These are phyloP conservation scores for Collybiopsis luxurians DNA, from an alignment of 768 basidiomycete species.

Conservation along the genomic window DNA sequence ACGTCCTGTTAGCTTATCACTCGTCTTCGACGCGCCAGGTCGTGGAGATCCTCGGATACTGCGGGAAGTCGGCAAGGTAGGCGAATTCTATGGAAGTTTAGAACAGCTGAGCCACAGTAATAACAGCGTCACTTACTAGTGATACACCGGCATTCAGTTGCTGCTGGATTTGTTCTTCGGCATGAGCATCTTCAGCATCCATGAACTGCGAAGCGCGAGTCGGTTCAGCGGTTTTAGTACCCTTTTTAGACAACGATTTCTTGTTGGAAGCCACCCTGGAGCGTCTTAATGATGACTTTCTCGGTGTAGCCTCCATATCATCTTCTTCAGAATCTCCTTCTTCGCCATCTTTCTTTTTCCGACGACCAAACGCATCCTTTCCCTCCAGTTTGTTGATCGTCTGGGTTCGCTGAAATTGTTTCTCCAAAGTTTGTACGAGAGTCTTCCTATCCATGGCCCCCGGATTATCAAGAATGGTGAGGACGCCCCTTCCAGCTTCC, in stretches of 20 bases:
- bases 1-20: constrained; percentile 2
- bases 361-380: constrained; percentile 28
- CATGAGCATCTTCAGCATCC: constrained; percentile 84
- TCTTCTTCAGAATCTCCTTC: constrained; percentile 22
- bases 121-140: constrained; percentile 44
- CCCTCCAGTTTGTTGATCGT: constrained; percentile 89
- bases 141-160: constrained; percentile 74
- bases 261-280: constrained; percentile 25
- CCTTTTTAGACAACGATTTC: constrained; percentile 27
- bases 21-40: constrained; percentile 18
- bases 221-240: constrained; percentile 38
- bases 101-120: background rate
- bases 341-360: constrained; percentile 20
- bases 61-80: constrained; percentile 47
- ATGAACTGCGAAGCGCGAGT: constrained; percentile 79
- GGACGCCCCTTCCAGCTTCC: constrained; percentile 76
- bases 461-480: constrained; percentile 66
- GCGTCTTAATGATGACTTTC: constrained; percentile 46
- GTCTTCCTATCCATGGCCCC: constrained; percentile 75
- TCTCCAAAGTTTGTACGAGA: constrained; percentile 78
- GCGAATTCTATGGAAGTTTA: constrained; percentile 51
- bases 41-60: constrained; percentile 71
- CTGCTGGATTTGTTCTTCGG: constrained; percentile 84
- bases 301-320: constrained; percentile 52
- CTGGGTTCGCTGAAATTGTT: constrained; percentile 77